Evolutionary conservation across 192 early-diverging fungal species (phyloP), one percentile per base, ranked within the genome.

Genomic region (Podila verticillata): DNA sequence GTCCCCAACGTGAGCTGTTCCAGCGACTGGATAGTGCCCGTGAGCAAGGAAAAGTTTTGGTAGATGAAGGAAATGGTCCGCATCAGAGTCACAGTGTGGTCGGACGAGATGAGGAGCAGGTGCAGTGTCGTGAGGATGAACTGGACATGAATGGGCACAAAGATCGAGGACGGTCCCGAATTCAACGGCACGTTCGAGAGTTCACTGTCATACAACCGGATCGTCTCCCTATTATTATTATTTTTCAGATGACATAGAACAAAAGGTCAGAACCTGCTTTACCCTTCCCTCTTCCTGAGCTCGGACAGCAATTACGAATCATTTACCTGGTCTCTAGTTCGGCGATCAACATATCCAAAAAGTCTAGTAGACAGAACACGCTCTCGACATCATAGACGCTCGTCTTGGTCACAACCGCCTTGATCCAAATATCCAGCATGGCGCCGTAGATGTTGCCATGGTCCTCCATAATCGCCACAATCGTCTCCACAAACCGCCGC

Each of bases 301-400:
- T 24, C 8, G 19, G 30, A 49, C 17, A 29, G 3, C n/a, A 19
- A 13, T 19, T 4, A 15, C 35, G 29, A 28, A 19, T 13, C 3
- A 32, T 13, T 31, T 57, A 85, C 84, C 84, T 80, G 26, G 69
- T 59, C 58, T 85, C 84, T 10, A 84, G 68, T 47, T 84, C 83
- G 4, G 68, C 47, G 5, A 87, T 72, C 8, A 87, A 62, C 58
- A 78, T 84, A 17, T 87, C 85, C 60, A 87, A 65, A 63, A 87
- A 83, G 68, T 87, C 85, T 32, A 87, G 70, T 19, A 87, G 56
- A 68, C 87, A 88, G 70, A 84, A 88, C 22, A 88, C 84, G 20
- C 84, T 85, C 60, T 88, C 87, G 5, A 85, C 83, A 47, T 83
- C 87, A 64, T 80, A 84, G 39, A 88, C 63, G 28, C 83, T 85